These are phyloP conservation scores for Thamnidium elegans DNA, from an alignment of 192 early-diverging fungal species.

Conservation along the genomic window DNA sequence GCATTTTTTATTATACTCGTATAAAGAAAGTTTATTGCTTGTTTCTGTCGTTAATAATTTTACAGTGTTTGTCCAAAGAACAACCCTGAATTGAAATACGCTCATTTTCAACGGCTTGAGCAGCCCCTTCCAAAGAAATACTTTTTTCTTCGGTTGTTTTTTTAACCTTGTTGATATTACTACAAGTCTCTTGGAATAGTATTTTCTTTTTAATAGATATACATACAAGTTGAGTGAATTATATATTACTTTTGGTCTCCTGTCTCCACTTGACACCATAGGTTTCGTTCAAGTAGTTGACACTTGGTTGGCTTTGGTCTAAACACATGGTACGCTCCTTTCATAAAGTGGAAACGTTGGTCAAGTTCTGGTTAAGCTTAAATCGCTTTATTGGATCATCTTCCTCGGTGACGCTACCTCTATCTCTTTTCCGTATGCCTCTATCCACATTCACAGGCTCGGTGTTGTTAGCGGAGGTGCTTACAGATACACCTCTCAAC, in stretches of 20 bases:
- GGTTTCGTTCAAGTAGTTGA: not conserved
- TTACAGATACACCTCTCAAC: too few relatives aligned
- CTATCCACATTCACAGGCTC: too few relatives aligned
- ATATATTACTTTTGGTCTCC: not conserved
- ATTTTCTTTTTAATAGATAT: not conserved
- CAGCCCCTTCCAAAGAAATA: too few relatives aligned
- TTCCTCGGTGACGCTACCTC: too few relatives aligned
- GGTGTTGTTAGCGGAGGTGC: too few relatives aligned
- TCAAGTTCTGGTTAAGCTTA: not conserved
- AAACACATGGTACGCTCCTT: not conserved
- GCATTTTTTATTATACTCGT: too few relatives aligned
- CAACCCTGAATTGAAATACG: too few relatives aligned
- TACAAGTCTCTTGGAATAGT: not conserved
- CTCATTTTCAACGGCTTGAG: too few relatives aligned
- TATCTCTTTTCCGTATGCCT: too few relatives aligned
- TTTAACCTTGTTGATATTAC: not conserved
- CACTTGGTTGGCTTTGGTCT: not conserved
- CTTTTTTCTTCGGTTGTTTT: too few relatives aligned
- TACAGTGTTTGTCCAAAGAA: not conserved
- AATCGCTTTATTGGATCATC: too few relatives aligned
- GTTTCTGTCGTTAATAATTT: not conserved
- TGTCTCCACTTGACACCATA: not conserved
- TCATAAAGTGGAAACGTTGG: not conserved
- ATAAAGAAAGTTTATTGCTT: not conserved
- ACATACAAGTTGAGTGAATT: not conserved